These are phyloP conservation scores for Botrytis paeoniae DNA, from an alignment of 2,329 filamentous ascomycete genomes.

Conservation along the genomic window DNA sequence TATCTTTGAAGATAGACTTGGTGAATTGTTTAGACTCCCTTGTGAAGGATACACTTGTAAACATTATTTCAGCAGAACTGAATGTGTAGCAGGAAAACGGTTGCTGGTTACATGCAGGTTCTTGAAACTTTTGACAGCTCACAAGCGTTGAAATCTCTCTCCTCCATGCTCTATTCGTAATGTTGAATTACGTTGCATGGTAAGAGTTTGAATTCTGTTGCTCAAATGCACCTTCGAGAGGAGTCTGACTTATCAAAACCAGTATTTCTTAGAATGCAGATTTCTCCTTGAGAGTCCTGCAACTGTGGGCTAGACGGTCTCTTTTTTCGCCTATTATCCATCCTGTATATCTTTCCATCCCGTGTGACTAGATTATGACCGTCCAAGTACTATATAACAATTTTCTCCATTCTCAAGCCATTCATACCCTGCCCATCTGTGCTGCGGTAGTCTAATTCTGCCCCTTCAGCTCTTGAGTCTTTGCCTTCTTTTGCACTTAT, in stretches of 20 bases:
- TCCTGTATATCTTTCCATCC: too few species aligned
- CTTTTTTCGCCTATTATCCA: too few species aligned
- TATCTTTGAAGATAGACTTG: neutral
- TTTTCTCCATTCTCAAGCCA: accelerated
- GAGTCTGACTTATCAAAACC: accelerated
- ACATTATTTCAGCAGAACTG: neutral
- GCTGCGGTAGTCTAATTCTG: neutral
- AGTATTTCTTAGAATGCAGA: too few species aligned
- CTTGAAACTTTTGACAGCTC: neutral
- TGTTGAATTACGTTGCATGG: neutral
- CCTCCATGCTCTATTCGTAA: neutral
- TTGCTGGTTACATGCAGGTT: neutral
- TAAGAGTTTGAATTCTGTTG: neutral
- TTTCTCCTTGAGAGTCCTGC: too few species aligned
- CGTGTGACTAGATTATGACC: neutral
- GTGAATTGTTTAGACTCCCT: neutral
- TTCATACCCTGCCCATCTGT: accelerated
- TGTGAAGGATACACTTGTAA: neutral
- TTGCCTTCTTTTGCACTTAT: neutral
- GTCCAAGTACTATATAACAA: accelerated
- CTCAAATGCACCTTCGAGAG: accelerated
- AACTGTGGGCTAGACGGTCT: too few species aligned
- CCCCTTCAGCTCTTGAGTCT: accelerated
- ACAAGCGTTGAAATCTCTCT: neutral
- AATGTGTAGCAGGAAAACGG: accelerated